Percentiles rank a stretch among this genome's conserved stretches.
Evolutionary conservation across 2,329 filamentous ascomycete genomes (phyloP).

Genomic region (Fusarium sp.): DNA sequence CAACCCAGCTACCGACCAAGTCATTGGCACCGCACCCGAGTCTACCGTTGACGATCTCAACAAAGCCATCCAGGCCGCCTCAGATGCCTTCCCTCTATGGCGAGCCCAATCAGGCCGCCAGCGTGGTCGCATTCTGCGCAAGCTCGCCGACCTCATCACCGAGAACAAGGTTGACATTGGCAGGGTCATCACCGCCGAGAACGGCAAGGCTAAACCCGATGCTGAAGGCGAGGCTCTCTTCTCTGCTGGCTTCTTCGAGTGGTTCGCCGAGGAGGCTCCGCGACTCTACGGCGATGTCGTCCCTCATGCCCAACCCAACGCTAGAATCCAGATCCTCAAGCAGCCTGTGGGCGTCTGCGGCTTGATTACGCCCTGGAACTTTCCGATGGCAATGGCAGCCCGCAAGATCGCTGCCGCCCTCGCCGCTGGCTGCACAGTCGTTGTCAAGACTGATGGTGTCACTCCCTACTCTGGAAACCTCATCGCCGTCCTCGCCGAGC

Average conservation of each 20-base stretch:
- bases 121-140: constrained; percentile 69
- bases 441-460: constrained; percentile 87
- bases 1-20: constrained; percentile 75
- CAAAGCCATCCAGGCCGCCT: constrained; percentile 75
- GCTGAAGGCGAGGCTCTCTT: constrained; percentile 68
- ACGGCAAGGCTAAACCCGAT: constrained; percentile 75
- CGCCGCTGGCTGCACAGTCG: constrained; percentile 81
- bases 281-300: constrained; percentile 70
- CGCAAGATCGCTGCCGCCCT: constrained; percentile 63
- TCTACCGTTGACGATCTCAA: constrained; percentile 75
- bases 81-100: constrained; percentile 66
- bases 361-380: constrained; percentile 64
- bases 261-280: constrained; percentile 65
- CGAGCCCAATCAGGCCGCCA: constrained; percentile 69
- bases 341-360: constrained; percentile 49
- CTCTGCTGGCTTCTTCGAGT: constrained; percentile 70
- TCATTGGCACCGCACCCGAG: constrained; percentile 78
- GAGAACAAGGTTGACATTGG: constrained; percentile 74
- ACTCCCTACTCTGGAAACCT: constrained; percentile 89
- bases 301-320: constrained; percentile 68
- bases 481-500: constrained; percentile 81
- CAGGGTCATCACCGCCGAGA: constrained; percentile 76
- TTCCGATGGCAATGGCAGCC: constrained; percentile 64
- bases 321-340: constrained; percentile 72
- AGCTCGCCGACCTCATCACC: constrained; percentile 73